Conservation (phyloP, 495 filamentous ascomycete genomes). For the Aspergillus nanangensis region DNA sequence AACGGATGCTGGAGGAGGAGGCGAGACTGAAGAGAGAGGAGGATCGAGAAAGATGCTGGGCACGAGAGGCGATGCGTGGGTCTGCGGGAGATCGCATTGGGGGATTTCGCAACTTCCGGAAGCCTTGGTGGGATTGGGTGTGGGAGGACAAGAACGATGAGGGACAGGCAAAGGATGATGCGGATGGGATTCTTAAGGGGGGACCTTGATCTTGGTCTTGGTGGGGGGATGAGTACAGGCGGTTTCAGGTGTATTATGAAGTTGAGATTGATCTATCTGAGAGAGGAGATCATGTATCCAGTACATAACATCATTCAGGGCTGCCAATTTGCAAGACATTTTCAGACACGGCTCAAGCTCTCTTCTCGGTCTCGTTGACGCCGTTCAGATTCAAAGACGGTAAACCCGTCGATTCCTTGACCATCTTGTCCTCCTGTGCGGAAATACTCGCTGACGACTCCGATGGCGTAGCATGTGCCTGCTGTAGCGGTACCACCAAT, state of each 20-base stretch:
- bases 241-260: not conserved
- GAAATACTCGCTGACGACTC: conserved; percentile 64
- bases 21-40: conserved; percentile 13
- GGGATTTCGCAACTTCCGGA: conserved; percentile 9
- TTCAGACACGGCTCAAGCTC: no score
- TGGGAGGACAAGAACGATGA: conserved; percentile 19
- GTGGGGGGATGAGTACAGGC: no score
- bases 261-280: not conserved
- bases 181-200: conserved; percentile 1
- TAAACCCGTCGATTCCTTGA: conserved; percentile 48
- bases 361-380: conserved; percentile 17
- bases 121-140: conserved; percentile 26
- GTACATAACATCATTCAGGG: not conserved
- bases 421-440: conserved; percentile 54
- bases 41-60: conserved; percentile 3
- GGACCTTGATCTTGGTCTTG: not conserved
- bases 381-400: conserved; percentile 38
- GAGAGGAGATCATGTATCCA: not conserved
- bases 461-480: conserved; percentile 61
- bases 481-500: conserved; percentile 57
- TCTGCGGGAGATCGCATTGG: conserved; percentile 10
- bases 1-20: conserved; percentile 6
- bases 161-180: conserved; percentile 3
- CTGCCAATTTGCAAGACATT: not conserved
- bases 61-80: conserved; percentile 7